A percentile compares a stretch with the other conserved stretches of the same genome.
phyloP scores from a whole-genome alignment of 768 basidiomycete species.

The Collybia sordida region DNA sequence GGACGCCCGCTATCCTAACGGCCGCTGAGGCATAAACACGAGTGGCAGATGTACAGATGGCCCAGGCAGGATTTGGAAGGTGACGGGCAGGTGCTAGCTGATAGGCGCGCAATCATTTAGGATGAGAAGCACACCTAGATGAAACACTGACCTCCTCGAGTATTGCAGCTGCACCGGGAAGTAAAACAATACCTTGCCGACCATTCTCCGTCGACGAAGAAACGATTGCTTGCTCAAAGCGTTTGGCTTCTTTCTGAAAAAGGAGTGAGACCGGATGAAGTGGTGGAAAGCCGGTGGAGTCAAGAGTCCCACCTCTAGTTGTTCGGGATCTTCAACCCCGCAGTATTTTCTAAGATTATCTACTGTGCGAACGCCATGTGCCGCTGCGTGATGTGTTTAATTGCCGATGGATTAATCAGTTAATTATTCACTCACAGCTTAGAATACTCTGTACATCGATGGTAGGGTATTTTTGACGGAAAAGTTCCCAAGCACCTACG shows the following conservation, averaged over 20 bases:
- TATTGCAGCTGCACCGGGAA: slow-evolving; percentile 70
- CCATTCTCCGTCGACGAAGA: slow-evolving; percentile 54
- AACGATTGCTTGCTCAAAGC: slow-evolving; percentile 81
- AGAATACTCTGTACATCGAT: slow-evolving; percentile 63
- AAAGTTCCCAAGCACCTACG: slow-evolving; percentile 79
- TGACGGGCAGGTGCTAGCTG: slow-evolving; percentile 36
- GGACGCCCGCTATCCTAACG: slow-evolving; percentile 62
- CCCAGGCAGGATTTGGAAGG: slow-evolving; percentile 70
- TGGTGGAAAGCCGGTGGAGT: background rate
- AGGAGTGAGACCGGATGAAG: background rate
- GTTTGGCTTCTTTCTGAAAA: slow-evolving; percentile 61
- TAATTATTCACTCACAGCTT: slow-evolving; percentile 46
- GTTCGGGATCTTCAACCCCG: slow-evolving; percentile 61
- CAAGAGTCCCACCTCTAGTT: slow-evolving; percentile 56
- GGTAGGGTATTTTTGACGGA: slow-evolving; percentile 64
- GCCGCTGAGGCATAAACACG: slow-evolving; percentile 72
- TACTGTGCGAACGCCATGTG: slow-evolving; percentile 82
- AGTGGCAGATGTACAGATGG: slow-evolving; percentile 88
- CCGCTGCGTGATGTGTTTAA: slow-evolving; percentile 36
- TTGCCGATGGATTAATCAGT: slow-evolving; percentile 7
- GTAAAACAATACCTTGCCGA: slow-evolving; percentile 59
- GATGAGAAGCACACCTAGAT: background rate
- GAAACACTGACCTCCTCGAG: slow-evolving; percentile 50
- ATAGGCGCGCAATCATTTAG: background rate
- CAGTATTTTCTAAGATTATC: slow-evolving; percentile 80